Conservation (phyloP, 2,329 filamentous ascomycete genomes). For the Colletotrichum sp. region DNA sequence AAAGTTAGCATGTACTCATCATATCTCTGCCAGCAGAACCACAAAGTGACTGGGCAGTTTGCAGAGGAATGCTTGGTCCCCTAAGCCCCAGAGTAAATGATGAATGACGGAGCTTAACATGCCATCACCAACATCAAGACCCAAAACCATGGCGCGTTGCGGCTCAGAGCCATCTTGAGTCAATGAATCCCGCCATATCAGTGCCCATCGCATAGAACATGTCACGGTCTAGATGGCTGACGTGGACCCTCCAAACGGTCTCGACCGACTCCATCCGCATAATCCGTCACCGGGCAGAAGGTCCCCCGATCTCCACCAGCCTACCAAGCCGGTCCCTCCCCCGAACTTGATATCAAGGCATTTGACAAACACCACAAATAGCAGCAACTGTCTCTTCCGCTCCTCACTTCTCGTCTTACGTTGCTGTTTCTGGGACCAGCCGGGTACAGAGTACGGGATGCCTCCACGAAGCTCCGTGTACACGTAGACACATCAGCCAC, state of each 20-base stretch:
- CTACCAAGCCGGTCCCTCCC: not conserved
- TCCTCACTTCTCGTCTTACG: not conserved
- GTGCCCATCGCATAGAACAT: not conserved
- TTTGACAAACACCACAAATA: slow-evolving; percentile 1
- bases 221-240: not conserved
- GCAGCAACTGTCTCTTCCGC: not conserved
- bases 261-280: slow-evolving; percentile 12
- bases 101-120: not conserved
- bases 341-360: not conserved
- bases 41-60: not conserved
- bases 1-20: not conserved
- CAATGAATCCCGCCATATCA: not conserved
- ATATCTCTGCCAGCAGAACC: not conserved
- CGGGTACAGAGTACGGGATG: not conserved
- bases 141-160: not conserved
- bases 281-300: not conserved
- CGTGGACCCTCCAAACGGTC: slow-evolving; percentile 1
- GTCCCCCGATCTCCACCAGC: not conserved
- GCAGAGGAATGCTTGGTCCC: not conserved
- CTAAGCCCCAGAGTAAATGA: not conserved
- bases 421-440: not conserved
- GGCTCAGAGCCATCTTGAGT: not conserved
- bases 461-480: not conserved
- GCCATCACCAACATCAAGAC: not conserved
- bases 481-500: slow-evolving; percentile 11